These are phyloP conservation scores for Zopfochytrium polystomum DNA, from an alignment of 371 early-diverging fungal genomes.

Conservation along the genomic window DNA sequence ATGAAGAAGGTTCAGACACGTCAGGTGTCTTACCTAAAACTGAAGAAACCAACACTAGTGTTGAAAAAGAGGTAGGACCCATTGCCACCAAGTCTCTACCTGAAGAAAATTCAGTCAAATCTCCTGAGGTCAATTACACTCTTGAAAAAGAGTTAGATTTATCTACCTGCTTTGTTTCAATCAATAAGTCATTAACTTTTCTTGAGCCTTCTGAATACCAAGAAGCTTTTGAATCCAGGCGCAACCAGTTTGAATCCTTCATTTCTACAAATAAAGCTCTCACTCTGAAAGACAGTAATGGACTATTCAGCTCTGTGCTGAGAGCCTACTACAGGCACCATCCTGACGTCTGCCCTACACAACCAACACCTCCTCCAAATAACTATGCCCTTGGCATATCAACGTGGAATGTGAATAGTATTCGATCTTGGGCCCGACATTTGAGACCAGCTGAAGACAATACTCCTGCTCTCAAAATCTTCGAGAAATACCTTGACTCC, in stretches of 20 bases:
- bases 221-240: neutral
- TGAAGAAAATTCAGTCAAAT: neutral
- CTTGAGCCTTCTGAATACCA: too few relatives aligned
- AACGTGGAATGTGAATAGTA: conserved; percentile 4
- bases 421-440: neutral
- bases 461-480: neutral
- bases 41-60: neutral
- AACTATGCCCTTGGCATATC: neutral
- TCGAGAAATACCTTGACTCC: neutral
- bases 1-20: neutral
- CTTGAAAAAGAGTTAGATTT: neutral
- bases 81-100: neutral
- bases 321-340: neutral
- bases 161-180: too few relatives aligned
- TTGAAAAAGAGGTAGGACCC: neutral
- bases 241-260: neutral
- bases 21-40: neutral
- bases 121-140: neutral
- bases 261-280: neutral
- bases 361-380: neutral
- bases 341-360: too few relatives aligned
- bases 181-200: too few relatives aligned
- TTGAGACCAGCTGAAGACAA: neutral
- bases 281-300: neutral
- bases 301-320: neutral